phyloP scores from a whole-genome alignment of 2,329 filamentous ascomycete genomes.

The Leptographium wingfieldii region DNA sequence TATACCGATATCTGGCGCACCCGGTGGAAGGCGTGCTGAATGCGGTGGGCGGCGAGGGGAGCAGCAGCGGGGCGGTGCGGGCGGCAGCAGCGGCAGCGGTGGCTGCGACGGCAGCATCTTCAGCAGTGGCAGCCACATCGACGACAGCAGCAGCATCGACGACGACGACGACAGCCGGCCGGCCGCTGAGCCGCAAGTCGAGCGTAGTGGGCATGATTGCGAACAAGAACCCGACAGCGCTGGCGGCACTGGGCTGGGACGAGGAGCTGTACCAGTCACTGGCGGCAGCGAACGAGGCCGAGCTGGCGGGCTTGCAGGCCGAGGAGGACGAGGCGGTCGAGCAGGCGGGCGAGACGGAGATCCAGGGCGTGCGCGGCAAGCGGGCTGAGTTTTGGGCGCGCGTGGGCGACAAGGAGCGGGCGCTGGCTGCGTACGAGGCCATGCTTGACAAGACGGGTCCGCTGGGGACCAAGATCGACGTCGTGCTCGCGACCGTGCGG shows the following conservation, averaged over 20 bases:
- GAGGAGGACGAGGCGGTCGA: constrained; percentile 90
- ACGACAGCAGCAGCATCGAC: neutral
- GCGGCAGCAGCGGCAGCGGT: neutral
- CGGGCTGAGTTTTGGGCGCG: constrained; percentile 92
- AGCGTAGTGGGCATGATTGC: constrained; percentile 66
- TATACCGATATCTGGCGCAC: constrained; percentile 76
- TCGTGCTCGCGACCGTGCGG: constrained; percentile 91
- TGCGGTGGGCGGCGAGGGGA: constrained; percentile 39
- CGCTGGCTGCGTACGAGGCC: constrained; percentile 81
- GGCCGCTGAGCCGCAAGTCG: constrained; percentile 53
- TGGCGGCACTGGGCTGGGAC: constrained; percentile 74
- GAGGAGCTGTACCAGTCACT: constrained; percentile 72
- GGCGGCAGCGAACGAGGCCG: constrained; percentile 63
- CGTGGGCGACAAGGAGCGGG: constrained; percentile 96
- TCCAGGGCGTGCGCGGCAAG: constrained; percentile 86
- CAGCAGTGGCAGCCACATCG: neutral
- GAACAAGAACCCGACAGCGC: constrained; percentile 50
- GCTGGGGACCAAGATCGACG: constrained; percentile 91
- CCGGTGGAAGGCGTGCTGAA: constrained; percentile 75
- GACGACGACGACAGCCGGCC: constrained; percentile 19
- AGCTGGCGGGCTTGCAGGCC: constrained; percentile 65
- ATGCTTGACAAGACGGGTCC: constrained; percentile 96
- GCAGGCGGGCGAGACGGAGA: constrained; percentile 91
- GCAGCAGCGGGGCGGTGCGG: constrained; percentile 22
- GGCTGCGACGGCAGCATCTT: neutral